Base-by-base conservation (phyloP, 2,329 filamentous ascomycete species). In the Myrmaecium sp. region DNA sequence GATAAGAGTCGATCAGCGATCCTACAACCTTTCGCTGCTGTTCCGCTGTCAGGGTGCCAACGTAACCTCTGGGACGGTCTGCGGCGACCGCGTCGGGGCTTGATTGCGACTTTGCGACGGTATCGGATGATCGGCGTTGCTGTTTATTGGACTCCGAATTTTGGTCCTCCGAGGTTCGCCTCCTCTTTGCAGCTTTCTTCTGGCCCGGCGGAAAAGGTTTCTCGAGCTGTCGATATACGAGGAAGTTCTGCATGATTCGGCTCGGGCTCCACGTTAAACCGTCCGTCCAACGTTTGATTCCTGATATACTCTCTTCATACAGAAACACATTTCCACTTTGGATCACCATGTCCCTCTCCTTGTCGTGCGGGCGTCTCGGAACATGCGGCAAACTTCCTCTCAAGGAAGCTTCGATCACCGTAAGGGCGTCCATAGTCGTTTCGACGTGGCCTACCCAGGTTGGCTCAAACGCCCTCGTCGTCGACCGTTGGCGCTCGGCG, bases 211-310 rank as follows among this genome's bases (percentile, higher is more conserved):
- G 72, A 37, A 84, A 84, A 0, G 75, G 72, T 40, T 75, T 71
- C 35, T 78, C 69, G 22, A 91, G 64, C 47, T 92, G 80, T 16
- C 82, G 72, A 43, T 92, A 92, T 38, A 91, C 69, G 22, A 92
- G 64, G 40, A 82, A 91, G 46, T 89, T 89, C 31, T 75, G 76
- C 25, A 86, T 60, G 25, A 91, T 86, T 10, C 78, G 74, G 49
- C 75, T 91, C 0, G 84, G 84, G 39, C 80, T 91, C 84, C 84
- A 94, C 5, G 76, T 74, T 7, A 86, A 70, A 9, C 84, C 83
- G 39, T 94, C 84, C 0, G 83, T 93, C 84, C 84, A 94, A 30
- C 84, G 66, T 56, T 91, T 91, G 55, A 93, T 92, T 4, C 82
- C 82, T 0, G 83, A 91, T 0, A 80, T 74, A 33, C 81, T 75